Evolutionary conservation across 306 rosid genomes (phyloP), one percentile per base, ranked within the genome.

Genomic region (Casuarina equisetifolia): DNA sequence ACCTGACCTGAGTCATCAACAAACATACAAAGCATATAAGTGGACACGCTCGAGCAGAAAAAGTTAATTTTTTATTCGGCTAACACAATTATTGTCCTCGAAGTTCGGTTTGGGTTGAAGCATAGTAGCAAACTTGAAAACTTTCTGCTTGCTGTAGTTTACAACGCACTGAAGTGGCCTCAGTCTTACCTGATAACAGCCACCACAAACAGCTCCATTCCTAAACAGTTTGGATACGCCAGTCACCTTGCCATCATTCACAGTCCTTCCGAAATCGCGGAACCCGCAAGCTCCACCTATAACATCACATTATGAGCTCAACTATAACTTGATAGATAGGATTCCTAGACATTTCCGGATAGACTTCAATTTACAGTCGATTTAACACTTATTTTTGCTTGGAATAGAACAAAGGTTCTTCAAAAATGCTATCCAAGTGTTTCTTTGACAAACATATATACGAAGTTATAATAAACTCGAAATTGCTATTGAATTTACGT

Each of bases 251-350:
- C 96, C 98, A 73, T 90, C 89, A 70, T 92, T 86, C 40, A 92
- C 85, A 0, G 93, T 92, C 25, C 86, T 92, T 84, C 98, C 98
- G 38, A 76, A 88, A 76, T 88, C 98, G 2, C 92, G 91, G 78
- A 73, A 94, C 13, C 98, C 97, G 82, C 98, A 94, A 64, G 97
- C 98, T 76, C 98, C 98, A 43, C 75, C 98, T 92, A 72, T 45
- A 79, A 32, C 43, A 79, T 75, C 38, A 39, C 39, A 32, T 39
- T 17, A 39, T 39, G 20, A 64, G 70, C 45, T 64, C 48, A 64
- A 39, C 48, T 15, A 40, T 35, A 61, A 12, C 40, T 3, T 32
- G 43, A 61, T 61, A 36, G 12, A 8, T 6, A 58, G 12, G 4
- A 61, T 35, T 62, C 15, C 44, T 12, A 62, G n/a, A 4, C 49